phyloP scores from a whole-genome alignment of 345 rosid genomes.

The Murraya koenigii region DNA sequence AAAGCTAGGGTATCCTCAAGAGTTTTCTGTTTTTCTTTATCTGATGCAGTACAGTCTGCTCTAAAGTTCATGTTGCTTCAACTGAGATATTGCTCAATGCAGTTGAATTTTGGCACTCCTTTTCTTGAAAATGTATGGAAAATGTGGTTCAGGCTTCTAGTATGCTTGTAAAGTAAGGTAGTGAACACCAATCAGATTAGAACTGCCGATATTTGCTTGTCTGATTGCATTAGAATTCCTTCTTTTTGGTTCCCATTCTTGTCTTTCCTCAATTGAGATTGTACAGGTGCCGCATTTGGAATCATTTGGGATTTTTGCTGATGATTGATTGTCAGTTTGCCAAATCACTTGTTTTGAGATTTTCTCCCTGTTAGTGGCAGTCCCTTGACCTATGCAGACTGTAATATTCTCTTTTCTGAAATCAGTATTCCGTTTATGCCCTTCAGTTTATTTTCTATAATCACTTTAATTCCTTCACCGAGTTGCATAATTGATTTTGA shows the following conservation, averaged over 20 bases:
- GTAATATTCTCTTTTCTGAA: slow-evolving; percentile 1
- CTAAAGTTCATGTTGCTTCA: slow-evolving; percentile 9
- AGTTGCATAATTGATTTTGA: slow-evolving; percentile 20
- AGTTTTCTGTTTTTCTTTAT: slow-evolving; percentile 31
- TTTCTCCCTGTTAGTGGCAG: slow-evolving; percentile 11
- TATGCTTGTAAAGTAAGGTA: slow-evolving; percentile 38
- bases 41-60: slow-evolving; percentile 20
- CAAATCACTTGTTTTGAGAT: not conserved
- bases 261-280: slow-evolving; percentile 25
- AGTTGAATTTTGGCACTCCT: slow-evolving; percentile 33
- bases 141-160: slow-evolving; percentile 29
- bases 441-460: slow-evolving; percentile 28
- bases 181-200: slow-evolving; percentile 31
- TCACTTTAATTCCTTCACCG: slow-evolving; percentile 15
- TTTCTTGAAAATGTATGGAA: slow-evolving; percentile 34
- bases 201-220: slow-evolving; percentile 23
- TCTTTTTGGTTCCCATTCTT: slow-evolving; percentile 31
- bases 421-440: not conserved
- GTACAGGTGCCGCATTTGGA: slow-evolving; percentile 17
- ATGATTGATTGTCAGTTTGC: slow-evolving; percentile 13
- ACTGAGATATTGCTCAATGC: slow-evolving; percentile 17
- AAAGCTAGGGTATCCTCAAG: slow-evolving; percentile 22
- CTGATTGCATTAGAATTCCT: slow-evolving; percentile 9
- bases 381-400: slow-evolving; percentile 9
- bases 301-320: slow-evolving; percentile 17